phyloP scores from a whole-genome alignment of 768 basidiomycete genomes.

The Rhizopogon vinicolor region DNA sequence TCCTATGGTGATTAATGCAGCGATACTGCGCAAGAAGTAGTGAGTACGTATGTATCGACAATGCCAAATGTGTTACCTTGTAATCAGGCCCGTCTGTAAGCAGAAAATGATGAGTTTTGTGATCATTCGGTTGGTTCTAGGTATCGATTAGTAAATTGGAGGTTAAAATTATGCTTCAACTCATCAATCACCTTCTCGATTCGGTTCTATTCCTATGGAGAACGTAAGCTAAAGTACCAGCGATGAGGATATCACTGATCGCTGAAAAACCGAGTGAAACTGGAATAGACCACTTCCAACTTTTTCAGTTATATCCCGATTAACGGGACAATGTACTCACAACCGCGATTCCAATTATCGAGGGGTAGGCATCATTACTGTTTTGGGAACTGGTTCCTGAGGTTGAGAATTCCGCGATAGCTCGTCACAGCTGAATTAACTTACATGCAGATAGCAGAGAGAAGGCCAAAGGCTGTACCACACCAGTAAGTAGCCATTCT shows the following conservation, averaged over 20 bases:
- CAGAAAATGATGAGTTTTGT: conserved; percentile 13
- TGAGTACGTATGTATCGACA: not conserved
- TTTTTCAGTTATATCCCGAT: not conserved
- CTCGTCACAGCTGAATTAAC: not conserved
- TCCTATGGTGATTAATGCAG: conserved; percentile 5
- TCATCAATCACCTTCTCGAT: conserved; percentile 9
- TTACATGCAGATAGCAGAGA: not conserved
- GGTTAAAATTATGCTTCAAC: not conserved
- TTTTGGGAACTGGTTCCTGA: not conserved
- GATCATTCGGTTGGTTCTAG: conserved; percentile 14
- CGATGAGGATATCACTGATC: conserved; percentile 15
- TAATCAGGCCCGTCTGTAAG: conserved; percentile 25
- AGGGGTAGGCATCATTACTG: not conserved
- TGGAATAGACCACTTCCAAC: conserved; percentile 15
- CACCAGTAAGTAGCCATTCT: not conserved
- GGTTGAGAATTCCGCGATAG: not conserved
- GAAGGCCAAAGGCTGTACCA: not conserved
- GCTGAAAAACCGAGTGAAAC: conserved; percentile 20
- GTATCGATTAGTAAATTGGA: not conserved
- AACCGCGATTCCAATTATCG: not conserved
- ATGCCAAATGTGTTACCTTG: conserved; percentile 10
- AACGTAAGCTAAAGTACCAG: conserved; percentile 13
- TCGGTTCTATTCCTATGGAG: conserved; percentile 5
- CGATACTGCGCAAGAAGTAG: conserved; percentile 7
- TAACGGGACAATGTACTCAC: not conserved